Percentiles rank a stretch among this genome's conserved stretches.
phyloP scores from a whole-genome alignment of 345 rosid species.

The Acer campestre region DNA sequence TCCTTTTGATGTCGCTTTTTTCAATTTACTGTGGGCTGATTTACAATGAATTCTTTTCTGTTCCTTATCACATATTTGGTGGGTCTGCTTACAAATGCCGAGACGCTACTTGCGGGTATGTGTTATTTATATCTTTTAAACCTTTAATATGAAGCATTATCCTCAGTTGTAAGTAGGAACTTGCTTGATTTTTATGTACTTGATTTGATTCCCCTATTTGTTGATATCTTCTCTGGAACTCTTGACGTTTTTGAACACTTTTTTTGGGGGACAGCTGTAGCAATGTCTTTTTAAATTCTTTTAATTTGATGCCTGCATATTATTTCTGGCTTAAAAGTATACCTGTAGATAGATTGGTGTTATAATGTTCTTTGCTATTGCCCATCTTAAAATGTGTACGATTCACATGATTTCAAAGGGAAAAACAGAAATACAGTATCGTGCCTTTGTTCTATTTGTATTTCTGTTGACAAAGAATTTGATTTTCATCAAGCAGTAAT shows the following conservation, averaged over 20 bases:
- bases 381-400: background rate
- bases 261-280: background rate
- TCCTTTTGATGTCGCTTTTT: slow-evolving; percentile 89
- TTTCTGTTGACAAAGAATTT: background rate
- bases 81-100: slow-evolving; percentile 92
- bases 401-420: background rate
- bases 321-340: slow-evolving; percentile 4
- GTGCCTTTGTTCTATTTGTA: background rate
- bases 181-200: slow-evolving; percentile 10
- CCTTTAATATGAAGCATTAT: slow-evolving; percentile 4
- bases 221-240: slow-evolving; percentile 5
- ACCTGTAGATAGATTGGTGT: background rate
- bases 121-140: slow-evolving; percentile 10
- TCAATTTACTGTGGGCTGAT: slow-evolving; percentile 97
- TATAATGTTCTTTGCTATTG: background rate
- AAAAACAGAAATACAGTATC: background rate
- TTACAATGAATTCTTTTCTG: slow-evolving; percentile 96
- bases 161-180: slow-evolving; percentile 7
- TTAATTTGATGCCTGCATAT: background rate
- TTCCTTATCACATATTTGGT: slow-evolving; percentile 95
- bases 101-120: slow-evolving; percentile 79
- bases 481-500: background rate
- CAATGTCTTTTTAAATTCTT: background rate
- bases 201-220: slow-evolving; percentile 11
- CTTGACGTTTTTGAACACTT: background rate